Evolutionary conservation across 768 basidiomycete species (phyloP), one percentile per base, ranked within the genome.

Genomic region (Strobilomyces echinocephalus): DNA sequence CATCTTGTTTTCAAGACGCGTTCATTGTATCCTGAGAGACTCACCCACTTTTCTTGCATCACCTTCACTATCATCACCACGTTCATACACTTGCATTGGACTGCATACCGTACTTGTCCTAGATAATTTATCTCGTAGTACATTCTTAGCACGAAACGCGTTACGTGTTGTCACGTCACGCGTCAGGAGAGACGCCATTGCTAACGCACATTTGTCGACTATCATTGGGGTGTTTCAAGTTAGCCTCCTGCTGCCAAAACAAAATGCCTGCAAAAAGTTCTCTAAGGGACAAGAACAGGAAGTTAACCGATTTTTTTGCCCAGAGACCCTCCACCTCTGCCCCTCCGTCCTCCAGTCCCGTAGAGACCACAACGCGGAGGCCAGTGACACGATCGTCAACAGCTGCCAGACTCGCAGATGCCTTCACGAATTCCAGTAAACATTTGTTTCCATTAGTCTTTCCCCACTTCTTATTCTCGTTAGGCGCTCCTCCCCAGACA

Each of bases 241-340:
- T 24, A 24, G 40, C 40, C 26, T 24, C 21, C 12, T 12, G 41
- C 41, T 24, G 24, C 24, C 24, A 24, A 41, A 24, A 30, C 28
- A 52, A 48, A 46, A 64, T 73, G 67, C 54, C 55, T 38, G 10
- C 54, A 38, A 54, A 57, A 65, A 48, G 54, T 8, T 28, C 53
- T 0, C 18, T 21, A 46, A 57, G 55, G 53, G 45, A 57, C 46
- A 56, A 55, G 24, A 63, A 63, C 55, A 63, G 53, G 36, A 72
- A 55, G 26, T 49, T 83, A 24, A 79, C 78, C 8, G 73, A 78
- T 36, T 83, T 78, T 59, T 82, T 82, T 52, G 28, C 65, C 35
- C 73, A 71, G 39, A 72, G 57, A 59, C 54, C 63, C 1, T 61
- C 66, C 34, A 53, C 60, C 7, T 47, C 55, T 28, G 45, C 55